These are phyloP conservation scores for Chrysoporthe deuterocubensis DNA, from an alignment of 2,329 filamentous ascomycete species.

Conservation along the genomic window DNA sequence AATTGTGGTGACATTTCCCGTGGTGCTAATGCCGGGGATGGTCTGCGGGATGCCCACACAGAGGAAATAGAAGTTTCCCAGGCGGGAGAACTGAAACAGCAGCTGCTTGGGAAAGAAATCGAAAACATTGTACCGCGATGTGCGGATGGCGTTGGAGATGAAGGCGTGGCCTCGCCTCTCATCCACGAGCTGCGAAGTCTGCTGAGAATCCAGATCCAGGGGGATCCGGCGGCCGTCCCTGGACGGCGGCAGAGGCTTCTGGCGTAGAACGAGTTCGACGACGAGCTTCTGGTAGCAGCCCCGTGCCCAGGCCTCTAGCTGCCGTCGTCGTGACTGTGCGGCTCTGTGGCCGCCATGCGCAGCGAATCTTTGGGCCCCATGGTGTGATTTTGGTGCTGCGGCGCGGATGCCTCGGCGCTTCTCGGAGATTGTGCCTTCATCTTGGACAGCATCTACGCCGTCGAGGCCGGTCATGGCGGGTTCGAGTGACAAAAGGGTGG, in stretches of 20 bases:
- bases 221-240: constrained; percentile 36
- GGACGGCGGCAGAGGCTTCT: constrained; percentile 33
- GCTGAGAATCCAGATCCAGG: constrained; percentile 24
- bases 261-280: constrained; percentile 30
- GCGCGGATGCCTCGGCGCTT: constrained; percentile 13
- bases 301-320: constrained; percentile 5
- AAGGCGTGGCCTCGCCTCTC: constrained; percentile 54
- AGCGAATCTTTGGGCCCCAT: not conserved
- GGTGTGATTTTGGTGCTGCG: constrained; percentile 9
- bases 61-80: constrained; percentile 88
- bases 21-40: constrained; percentile 77
- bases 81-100: constrained; percentile 81
- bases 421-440: constrained; percentile 19
- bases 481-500: not conserved
- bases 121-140: constrained; percentile 80
- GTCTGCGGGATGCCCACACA: constrained; percentile 84
- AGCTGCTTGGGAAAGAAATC: constrained; percentile 86
- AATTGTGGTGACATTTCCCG: constrained; percentile 75
- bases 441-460: constrained; percentile 9
- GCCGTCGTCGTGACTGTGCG: not conserved
- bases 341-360: not conserved
- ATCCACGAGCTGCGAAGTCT: constrained; percentile 47
- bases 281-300: constrained; percentile 20
- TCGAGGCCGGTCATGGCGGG: constrained; percentile 25
- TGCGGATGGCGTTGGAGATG: constrained; percentile 71